These are phyloP conservation scores for Tetraselmis chui DNA, from an alignment of 139 green algal genomes.

Conservation along the genomic window DNA sequence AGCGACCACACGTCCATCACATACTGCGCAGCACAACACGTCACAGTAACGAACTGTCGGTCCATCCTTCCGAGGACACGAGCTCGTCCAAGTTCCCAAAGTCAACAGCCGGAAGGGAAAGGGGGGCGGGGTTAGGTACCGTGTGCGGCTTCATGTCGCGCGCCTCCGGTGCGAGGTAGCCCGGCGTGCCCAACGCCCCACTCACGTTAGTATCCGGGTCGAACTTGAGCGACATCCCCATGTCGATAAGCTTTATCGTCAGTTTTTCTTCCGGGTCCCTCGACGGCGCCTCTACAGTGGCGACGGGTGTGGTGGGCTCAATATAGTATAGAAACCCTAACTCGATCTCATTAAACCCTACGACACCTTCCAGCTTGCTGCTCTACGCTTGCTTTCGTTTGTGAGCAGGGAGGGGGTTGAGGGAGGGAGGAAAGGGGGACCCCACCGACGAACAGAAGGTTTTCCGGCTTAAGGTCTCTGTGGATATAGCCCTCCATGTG, in stretches of 20 bases:
- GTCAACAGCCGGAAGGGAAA: not conserved
- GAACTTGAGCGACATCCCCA: not conserved
- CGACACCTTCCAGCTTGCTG: too few relatives aligned
- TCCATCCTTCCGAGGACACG: too few relatives aligned
- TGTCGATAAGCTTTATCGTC: not conserved
- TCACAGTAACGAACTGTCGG: too few relatives aligned
- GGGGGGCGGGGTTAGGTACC: not conserved
- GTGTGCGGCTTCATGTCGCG: not conserved
- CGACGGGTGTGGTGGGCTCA: too few relatives aligned
- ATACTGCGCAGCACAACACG: too few relatives aligned
- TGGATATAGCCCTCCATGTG: not conserved
- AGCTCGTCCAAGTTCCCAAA: too few relatives aligned
- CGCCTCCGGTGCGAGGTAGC: not conserved
- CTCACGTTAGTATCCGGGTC: not conserved
- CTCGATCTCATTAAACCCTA: too few relatives aligned
- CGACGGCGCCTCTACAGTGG: not conserved
- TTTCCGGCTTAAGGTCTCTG: not conserved
- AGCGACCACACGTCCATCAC: conserved; percentile 65
- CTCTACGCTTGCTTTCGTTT: too few relatives aligned
- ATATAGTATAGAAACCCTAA: too few relatives aligned
- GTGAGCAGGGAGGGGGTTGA: too few relatives aligned
- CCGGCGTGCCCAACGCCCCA: not conserved
- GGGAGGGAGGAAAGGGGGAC: not conserved
- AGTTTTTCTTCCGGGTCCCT: not conserved
- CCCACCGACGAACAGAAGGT: not conserved